Percentiles rank a stretch among this genome's conserved stretches.
These are phyloP conservation scores for Scheffersomyces lignicola DNA, from an alignment of 1,139 yeast species.

Conservation along the genomic window DNA sequence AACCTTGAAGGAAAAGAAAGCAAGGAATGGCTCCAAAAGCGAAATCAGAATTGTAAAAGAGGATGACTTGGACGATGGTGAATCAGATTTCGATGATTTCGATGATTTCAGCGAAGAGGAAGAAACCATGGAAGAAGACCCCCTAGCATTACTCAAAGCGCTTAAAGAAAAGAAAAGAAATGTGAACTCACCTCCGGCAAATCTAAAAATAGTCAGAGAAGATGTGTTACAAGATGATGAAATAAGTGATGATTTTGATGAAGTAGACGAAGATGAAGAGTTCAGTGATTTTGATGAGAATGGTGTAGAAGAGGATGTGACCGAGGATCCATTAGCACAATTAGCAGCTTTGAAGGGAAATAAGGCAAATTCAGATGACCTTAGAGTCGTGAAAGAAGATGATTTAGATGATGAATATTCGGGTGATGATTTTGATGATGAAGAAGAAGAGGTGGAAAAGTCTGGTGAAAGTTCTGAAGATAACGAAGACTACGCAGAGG, in stretches of 20 bases:
- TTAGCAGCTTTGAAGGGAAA: conserved; percentile 37
- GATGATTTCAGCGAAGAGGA: conserved; percentile 16
- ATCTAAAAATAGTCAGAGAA: conserved; percentile 22
- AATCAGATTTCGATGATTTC: conserved; percentile 13
- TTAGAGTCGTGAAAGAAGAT: conserved; percentile 29
- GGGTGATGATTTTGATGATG: conserved; percentile 16
- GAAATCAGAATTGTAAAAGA: conserved; percentile 19
- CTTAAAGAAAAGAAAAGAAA: conserved; percentile 9
- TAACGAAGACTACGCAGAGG: conserved; percentile 23
- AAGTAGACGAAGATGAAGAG: conserved; percentile 16
- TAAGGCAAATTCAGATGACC: conserved; percentile 10
- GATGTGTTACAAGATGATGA: conserved; percentile 19
- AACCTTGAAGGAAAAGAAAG: conserved; percentile 30
- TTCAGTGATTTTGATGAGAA: conserved; percentile 14
- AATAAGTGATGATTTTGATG: conserved; percentile 13
- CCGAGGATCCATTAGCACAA: conserved; percentile 34
- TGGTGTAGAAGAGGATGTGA: conserved; percentile 11
- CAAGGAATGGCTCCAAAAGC: conserved; percentile 6
- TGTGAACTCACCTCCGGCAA: background rate
- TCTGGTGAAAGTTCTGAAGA: conserved; percentile 13
- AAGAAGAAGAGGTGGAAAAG: conserved; percentile 15
- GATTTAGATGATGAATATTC: conserved; percentile 22
- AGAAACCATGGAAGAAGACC: conserved; percentile 20
- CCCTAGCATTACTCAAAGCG: conserved; percentile 28
- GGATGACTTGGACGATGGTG: conserved; percentile 14